Conservation (phyloP, 805 yeast genomes). For the Ogataea polymorpha region DNA sequence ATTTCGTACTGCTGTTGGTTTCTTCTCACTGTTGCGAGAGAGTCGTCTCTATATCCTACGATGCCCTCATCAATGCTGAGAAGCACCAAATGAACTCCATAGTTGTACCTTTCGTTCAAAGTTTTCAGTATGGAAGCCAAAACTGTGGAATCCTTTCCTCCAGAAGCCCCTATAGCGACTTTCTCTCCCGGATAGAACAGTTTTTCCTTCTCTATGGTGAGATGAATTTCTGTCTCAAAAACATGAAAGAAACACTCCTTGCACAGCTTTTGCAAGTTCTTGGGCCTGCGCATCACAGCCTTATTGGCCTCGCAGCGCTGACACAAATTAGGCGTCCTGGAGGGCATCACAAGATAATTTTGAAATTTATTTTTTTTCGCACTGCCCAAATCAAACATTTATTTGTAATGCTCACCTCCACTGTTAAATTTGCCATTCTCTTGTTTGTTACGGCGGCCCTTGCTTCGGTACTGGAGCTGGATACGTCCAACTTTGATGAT, state of each 20-base stretch:
- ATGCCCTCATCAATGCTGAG: constrained; percentile 96
- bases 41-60: constrained; percentile 94
- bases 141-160: constrained; percentile 98
- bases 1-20: constrained; percentile 68
- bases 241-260: constrained; percentile 85
- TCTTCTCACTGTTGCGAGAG: constrained; percentile 93
- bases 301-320: constrained; percentile 80
- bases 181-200: constrained; percentile 78
- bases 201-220: constrained; percentile 69
- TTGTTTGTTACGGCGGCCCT: constrained; percentile 2
- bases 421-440: constrained; percentile 2
- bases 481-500: constrained; percentile 50
- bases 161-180: constrained; percentile 97
- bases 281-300: constrained; percentile 89
- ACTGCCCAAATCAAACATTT: neutral
- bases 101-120: constrained; percentile 81
- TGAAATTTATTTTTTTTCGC: neutral
- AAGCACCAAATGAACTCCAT: constrained; percentile 80
- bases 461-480: constrained; percentile 37
- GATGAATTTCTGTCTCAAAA: constrained; percentile 93
- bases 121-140: constrained; percentile 84
- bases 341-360: constrained; percentile 1
- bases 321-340: constrained; percentile 52
- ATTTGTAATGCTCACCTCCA: neutral
- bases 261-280: constrained; percentile 85